Conservation (phyloP, 2,329 filamentous ascomycete genomes). For the Lachnum nothofagi region DNA sequence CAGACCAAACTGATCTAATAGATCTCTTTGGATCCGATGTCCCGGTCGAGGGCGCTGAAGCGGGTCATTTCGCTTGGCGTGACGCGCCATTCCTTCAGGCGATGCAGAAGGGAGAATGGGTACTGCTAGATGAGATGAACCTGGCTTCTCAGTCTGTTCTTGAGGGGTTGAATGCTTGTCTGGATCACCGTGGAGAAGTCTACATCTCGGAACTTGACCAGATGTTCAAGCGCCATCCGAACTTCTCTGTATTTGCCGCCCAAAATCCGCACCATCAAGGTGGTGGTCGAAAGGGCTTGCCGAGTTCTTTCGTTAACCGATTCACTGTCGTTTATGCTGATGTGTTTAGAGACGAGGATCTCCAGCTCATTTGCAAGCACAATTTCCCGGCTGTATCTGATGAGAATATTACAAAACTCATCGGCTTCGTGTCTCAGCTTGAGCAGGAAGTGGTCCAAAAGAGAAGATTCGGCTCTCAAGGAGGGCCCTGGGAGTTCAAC, state of each 20-base stretch:
- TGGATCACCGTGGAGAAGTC: conserved; percentile 92
- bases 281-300: conserved; percentile 88
- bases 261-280: conserved; percentile 98
- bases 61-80: conserved; percentile 89
- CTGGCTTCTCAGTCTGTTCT: conserved; percentile 93
- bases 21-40: conserved; percentile 96
- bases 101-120: conserved; percentile 96
- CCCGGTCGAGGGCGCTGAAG: conserved; percentile 84
- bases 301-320: conserved; percentile 93
- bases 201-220: conserved; percentile 95
- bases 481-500: conserved; percentile 93
- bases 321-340: conserved; percentile 98
- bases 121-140: conserved; percentile 97
- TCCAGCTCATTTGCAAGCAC: conserved; percentile 74
- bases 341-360: conserved; percentile 73
- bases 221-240: conserved; percentile 80
- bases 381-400: conserved; percentile 63
- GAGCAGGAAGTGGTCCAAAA: conserved; percentile 64
- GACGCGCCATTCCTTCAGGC: conserved; percentile 93
- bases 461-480: conserved; percentile 54
- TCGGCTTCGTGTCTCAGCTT: conserved; percentile 74
- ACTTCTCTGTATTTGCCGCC: conserved; percentile 92
- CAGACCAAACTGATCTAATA: conserved; percentile 95
- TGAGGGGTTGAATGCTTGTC: conserved; percentile 90
- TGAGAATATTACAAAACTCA: conserved; percentile 60